Percentiles rank a stretch among this genome's conserved stretches.
phyloP scores from a whole-genome alignment of 495 filamentous ascomycete genomes.

The Poronia punctata region DNA sequence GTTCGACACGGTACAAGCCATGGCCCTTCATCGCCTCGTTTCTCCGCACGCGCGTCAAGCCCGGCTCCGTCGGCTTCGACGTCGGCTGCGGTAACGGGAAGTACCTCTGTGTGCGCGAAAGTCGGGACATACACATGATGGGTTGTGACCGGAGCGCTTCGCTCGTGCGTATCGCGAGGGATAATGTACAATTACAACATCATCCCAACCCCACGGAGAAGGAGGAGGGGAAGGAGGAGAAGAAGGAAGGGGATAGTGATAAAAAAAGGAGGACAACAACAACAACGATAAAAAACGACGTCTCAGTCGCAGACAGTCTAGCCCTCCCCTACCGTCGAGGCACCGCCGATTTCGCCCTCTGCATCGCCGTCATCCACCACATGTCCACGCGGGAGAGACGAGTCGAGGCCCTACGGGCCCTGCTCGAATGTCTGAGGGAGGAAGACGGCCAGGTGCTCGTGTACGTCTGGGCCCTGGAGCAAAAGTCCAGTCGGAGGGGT shows the following conservation, averaged over 20 bases:
- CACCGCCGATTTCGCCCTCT: slow-evolving; percentile 86
- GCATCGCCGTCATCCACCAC: slow-evolving; percentile 92
- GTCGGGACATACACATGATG: slow-evolving; percentile 70
- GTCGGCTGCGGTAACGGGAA: slow-evolving; percentile 96
- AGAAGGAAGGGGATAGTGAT: no score
- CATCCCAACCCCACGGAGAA: background rate
- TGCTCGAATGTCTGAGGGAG: slow-evolving; percentile 56
- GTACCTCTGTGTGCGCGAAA: slow-evolving; percentile 74
- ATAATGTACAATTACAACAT: slow-evolving; percentile 44
- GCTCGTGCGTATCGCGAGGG: slow-evolving; percentile 64
- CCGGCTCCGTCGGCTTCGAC: slow-evolving; percentile 81
- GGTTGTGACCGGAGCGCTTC: slow-evolving; percentile 81
- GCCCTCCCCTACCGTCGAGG: slow-evolving; percentile 56
- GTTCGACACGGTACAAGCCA: slow-evolving; percentile 91
- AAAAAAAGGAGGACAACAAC: no score
- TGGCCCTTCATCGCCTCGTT: slow-evolving; percentile 91
- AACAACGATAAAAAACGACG: no score
- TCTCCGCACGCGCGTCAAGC: slow-evolving; percentile 49
- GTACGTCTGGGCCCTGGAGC: slow-evolving; percentile 97
- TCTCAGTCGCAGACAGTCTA: slow-evolving; percentile 67
- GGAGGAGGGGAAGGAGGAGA: no score
- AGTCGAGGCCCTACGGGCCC: slow-evolving; percentile 61
- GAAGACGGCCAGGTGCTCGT: slow-evolving; percentile 63
- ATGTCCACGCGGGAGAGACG: slow-evolving; percentile 75
- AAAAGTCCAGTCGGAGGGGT: slow-evolving; percentile 78